Evolutionary conservation across 139 green algal genomes (phyloP).

Genomic region (Chlorella sp.): DNA sequence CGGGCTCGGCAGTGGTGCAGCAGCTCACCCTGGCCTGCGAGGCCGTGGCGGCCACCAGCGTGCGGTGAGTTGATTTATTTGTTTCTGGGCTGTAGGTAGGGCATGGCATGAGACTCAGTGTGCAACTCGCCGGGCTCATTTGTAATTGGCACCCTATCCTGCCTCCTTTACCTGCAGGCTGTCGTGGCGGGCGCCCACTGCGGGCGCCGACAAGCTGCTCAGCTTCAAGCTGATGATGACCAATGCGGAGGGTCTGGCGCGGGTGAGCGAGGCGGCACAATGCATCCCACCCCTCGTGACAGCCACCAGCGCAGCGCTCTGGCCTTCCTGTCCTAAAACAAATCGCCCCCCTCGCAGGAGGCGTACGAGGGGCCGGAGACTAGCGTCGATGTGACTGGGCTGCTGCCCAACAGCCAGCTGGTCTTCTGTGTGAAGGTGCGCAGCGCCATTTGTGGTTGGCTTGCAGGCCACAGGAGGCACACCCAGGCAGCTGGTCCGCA

Average conservation of each 20-base stretch:
- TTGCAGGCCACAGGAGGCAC: no score
- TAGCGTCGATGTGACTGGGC: constrained; percentile 55
- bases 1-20: not conserved
- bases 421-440: constrained; percentile 87
- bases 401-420: constrained; percentile 79
- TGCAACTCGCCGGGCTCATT: no score
- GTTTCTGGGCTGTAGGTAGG: not conserved
- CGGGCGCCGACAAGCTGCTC: constrained; percentile 78
- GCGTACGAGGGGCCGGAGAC: constrained; percentile 52
- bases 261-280: not conserved
- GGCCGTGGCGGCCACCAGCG: not conserved
- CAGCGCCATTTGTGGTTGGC: not conserved
- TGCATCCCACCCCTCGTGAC: not conserved
- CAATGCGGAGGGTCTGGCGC: constrained; percentile 10
- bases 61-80: constrained; percentile 7
- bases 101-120: no score
- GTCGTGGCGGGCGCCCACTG: constrained; percentile 79
- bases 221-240: constrained; percentile 89
- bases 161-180: constrained; percentile 50
- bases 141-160: no score
- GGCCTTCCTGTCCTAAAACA: not conserved
- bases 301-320: not conserved
- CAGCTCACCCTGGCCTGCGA: not conserved
- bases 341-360: not conserved
- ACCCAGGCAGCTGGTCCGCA: no score